Evolutionary conservation across 257 asterid species (phyloP), one percentile per base, ranked within the genome.

Genomic region (Solanum pinnatisectum): DNA sequence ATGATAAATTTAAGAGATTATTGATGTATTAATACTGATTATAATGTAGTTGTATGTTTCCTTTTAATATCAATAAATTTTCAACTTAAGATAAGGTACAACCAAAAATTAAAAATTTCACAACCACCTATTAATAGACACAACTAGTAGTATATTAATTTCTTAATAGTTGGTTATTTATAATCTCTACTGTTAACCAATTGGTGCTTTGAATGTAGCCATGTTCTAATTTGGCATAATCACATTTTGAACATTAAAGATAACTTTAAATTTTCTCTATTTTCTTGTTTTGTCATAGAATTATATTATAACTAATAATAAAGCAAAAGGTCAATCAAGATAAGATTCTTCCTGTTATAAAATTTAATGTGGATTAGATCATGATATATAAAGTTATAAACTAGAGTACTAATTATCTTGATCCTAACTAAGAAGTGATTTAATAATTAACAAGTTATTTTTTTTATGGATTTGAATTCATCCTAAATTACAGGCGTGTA

Each of bases 131-230:
- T n/a, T 36, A 33, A 14, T 59, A 1, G n/a, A 35, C 74, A 84
- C 32, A 84, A 84, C 52, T 84, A 84, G 12, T 23, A 59, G 3
- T 3, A 36, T 59, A 35, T 35, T 46, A 63, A 23, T 60, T 36
- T 8, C 9, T 84, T 23, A 16, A 27, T 59, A 35, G 37, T 59
- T 14, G 13, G 23, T 37, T 2, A 59, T 33, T 12, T 33, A 1
- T 56, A 30, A 20, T 33, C 18, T 37, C 2, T 7, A 46, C 3
- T 2, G 5, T 20, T 84, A 56, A 5, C 9, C 22, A 60, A 63
- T 85, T n/a, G 79, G 87, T 85, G 30, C 65, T 63, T 85, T 85
- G 76, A 23, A 85, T 85, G 81, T 67, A 85, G 8, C 65, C 81
- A 5, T 85, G 20, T 39, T 46, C 85, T 22, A 81, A 27, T 81